These are phyloP conservation scores for Crassisporium funariophilum DNA, from an alignment of 768 basidiomycete genomes.

Conservation along the genomic window DNA sequence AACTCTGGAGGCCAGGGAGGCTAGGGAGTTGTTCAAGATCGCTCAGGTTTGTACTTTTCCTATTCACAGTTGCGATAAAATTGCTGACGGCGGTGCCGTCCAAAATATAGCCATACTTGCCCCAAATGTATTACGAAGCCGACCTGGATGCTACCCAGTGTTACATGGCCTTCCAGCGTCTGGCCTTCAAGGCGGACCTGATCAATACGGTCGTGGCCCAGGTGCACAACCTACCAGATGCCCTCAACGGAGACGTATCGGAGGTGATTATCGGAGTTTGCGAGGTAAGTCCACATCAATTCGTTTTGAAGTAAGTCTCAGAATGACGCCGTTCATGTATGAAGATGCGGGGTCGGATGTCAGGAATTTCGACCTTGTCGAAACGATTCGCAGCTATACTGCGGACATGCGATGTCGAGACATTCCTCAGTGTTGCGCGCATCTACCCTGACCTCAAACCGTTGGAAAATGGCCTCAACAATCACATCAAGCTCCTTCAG, in stretches of 20 bases:
- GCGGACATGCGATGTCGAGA: constrained; percentile 76
- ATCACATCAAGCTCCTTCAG: constrained; percentile 82
- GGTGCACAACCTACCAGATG: constrained; percentile 81
- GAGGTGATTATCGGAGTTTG: constrained; percentile 93
- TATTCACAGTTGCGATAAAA: constrained; percentile 2
- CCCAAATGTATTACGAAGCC: constrained; percentile 85
- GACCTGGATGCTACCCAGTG: constrained; percentile 89
- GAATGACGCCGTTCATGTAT: no score
- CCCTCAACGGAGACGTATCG: constrained; percentile 78
- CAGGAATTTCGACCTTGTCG: constrained; percentile 79
- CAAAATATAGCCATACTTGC: constrained; percentile 85
- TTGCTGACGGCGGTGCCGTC: no score
- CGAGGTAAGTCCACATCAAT: constrained; percentile 56
- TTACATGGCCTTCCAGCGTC: constrained; percentile 90
- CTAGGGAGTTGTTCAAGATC: constrained; percentile 77
- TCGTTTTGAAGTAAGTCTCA: not conserved
- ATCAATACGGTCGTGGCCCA: constrained; percentile 83
- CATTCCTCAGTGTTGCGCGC: constrained; percentile 84
- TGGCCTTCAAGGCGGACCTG: constrained; percentile 85
- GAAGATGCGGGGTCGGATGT: constrained; percentile 84
- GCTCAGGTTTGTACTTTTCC: constrained; percentile 59
- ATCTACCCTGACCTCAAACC: constrained; percentile 83
- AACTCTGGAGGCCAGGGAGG: constrained; percentile 82
- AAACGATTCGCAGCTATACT: constrained; percentile 89
- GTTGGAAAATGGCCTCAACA: constrained; percentile 90